phyloP scores from a whole-genome alignment of 2,329 filamentous ascomycete species.

The Emydomyces testavorans region DNA sequence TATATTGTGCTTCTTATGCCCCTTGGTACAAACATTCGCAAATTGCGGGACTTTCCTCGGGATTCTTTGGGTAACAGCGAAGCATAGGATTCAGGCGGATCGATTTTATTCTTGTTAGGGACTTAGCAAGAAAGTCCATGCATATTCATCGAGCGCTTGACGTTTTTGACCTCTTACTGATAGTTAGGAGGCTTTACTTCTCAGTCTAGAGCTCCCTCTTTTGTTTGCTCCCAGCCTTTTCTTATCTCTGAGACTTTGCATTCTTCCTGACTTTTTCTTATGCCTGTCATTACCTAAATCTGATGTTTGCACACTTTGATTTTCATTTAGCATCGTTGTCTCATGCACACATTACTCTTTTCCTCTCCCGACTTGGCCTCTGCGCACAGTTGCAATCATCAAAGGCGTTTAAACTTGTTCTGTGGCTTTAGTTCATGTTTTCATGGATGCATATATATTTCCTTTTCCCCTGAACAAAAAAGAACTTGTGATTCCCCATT shows the following conservation, averaged over 20 bases:
- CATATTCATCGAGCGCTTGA: constrained; percentile 8
- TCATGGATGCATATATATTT: constrained; percentile 7
- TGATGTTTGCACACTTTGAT: constrained; percentile 2
- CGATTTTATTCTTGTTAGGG: constrained; percentile 5
- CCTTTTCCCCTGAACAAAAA: constrained; percentile 6
- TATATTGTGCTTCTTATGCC: constrained; percentile 10
- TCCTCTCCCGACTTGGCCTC: neutral
- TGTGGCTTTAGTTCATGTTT: neutral
- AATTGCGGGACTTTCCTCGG: neutral
- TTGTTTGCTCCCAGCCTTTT: neutral
- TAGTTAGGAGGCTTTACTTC: neutral
- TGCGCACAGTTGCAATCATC: neutral
- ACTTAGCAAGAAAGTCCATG: constrained; percentile 6
- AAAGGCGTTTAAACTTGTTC: neutral
- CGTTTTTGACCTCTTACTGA: constrained; percentile 1
- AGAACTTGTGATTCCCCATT: constrained; percentile 7
- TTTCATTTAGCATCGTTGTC: neutral
- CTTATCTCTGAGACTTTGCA: neutral
- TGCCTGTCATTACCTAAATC: too few species aligned
- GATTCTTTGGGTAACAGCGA: constrained; percentile 4
- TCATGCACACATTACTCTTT: neutral
- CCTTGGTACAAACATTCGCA: constrained; percentile 8
- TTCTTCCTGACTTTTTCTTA: neutral
- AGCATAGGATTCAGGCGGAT: constrained; percentile 10
- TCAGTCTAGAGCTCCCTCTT: neutral